Evolutionary conservation across 1,284 basidiomycete genomes (phyloP).

Genomic region (Exobasidium cylindrosporum): DNA sequence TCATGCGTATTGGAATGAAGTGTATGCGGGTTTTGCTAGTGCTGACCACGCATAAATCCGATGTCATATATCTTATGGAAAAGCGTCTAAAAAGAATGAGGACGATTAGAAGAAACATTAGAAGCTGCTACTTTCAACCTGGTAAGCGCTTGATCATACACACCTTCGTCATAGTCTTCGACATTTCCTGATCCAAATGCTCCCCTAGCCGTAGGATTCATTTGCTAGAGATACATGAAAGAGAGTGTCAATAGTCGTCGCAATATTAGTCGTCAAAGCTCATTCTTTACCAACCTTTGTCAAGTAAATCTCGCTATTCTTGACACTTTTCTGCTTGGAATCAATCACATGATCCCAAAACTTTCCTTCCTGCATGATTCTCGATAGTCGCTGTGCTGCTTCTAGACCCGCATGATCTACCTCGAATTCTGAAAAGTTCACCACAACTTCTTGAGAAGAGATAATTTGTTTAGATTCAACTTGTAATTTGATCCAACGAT

Average conservation of each 20-base stretch:
- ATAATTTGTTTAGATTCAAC: background rate
- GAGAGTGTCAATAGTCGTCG: too few relatives aligned
- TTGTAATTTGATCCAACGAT: background rate
- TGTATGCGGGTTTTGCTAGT: too few relatives aligned
- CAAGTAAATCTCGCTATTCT: constrained; percentile 23
- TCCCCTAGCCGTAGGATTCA: background rate
- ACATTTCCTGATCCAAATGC: background rate
- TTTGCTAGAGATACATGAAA: too few relatives aligned
- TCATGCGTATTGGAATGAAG: background rate
- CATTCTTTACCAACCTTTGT: constrained; percentile 10
- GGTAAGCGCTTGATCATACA: background rate
- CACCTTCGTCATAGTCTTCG: constrained; percentile 10
- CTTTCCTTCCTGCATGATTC: constrained; percentile 27
- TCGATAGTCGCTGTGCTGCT: constrained; percentile 20
- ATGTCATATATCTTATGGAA: background rate
- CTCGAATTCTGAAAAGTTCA: background rate
- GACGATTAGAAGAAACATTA: background rate
- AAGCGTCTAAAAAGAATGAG: background rate
- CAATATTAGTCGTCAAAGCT: too few relatives aligned
- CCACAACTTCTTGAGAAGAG: background rate
- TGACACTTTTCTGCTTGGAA: constrained; percentile 26
- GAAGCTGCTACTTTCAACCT: background rate
- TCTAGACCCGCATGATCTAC: constrained; percentile 6
- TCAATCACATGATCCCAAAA: constrained; percentile 27
- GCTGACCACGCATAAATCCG: too few relatives aligned